These are phyloP conservation scores for Diospyros lotus DNA, from an alignment of 148 eudicot species.

Conservation along the genomic window DNA sequence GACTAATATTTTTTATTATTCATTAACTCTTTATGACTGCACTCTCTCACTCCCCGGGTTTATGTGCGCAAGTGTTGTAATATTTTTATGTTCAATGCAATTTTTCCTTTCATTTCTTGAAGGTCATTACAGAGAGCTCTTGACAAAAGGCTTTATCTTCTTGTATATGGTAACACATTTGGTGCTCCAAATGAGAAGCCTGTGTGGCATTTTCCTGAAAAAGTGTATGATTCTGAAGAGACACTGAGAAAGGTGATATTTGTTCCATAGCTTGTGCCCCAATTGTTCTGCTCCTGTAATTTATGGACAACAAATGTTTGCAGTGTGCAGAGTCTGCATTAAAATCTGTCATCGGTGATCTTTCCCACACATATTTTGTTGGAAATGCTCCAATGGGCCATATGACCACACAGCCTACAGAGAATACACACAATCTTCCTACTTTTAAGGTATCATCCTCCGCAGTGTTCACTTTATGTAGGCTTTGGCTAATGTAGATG, in stretches of 20 bases:
- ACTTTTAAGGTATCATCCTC: conserved; percentile 42
- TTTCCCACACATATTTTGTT: conserved; percentile 75
- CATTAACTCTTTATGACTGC: background rate
- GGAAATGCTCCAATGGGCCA: conserved; percentile 99
- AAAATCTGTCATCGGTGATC: conserved; percentile 71
- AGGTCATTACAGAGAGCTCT: conserved; percentile 96
- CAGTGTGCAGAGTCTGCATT: conserved; percentile 91
- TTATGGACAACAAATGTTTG: conserved; percentile 16
- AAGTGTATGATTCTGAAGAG: conserved; percentile 74
- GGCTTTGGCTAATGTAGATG: background rate
- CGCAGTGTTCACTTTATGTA: background rate
- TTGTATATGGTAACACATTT: conserved; percentile 50
- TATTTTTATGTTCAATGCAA: background rate
- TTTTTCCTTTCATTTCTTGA: conserved; percentile 6
- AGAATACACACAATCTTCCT: conserved; percentile 28
- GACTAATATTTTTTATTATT: background rate
- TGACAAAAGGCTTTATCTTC: conserved; percentile 90
- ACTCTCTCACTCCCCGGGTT: background rate
- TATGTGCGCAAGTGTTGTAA: background rate
- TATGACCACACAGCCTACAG: conserved; percentile 43
- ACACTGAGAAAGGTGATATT: conserved; percentile 77
- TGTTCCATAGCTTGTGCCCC: background rate
- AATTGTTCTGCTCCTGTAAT: background rate
- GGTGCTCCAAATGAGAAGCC: conserved; percentile 55
- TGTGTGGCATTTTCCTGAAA: conserved; percentile 96